These are phyloP conservation scores for Turnera subulata DNA, from an alignment of 345 rosid genomes.

Conservation along the genomic window DNA sequence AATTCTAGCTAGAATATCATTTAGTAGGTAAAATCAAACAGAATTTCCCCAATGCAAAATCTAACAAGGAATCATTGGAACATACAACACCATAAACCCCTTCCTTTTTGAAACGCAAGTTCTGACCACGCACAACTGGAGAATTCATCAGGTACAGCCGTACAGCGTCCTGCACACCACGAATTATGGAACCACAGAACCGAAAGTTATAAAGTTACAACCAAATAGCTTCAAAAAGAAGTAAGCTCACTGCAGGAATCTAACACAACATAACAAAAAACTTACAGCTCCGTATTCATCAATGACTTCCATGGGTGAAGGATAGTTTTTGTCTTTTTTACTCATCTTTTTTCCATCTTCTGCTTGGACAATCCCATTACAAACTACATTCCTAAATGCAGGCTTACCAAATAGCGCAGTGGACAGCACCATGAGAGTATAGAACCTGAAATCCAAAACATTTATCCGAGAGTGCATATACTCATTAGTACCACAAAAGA, in stretches of 20 bases:
- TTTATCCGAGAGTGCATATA: constrained; percentile 3
- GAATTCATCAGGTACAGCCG: constrained; percentile 91
- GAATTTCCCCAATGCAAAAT: constrained; percentile 12
- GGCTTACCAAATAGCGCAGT: constrained; percentile 96
- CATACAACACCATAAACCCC: constrained; percentile 96
- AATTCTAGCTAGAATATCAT: too few species aligned
- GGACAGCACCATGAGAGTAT: constrained; percentile 97
- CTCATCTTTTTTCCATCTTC: constrained; percentile 99
- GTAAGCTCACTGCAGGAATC: background rate
- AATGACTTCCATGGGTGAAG: constrained; percentile 85
- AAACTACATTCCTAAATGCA: constrained; percentile 85
- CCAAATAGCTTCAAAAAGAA: background rate
- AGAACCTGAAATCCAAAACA: constrained; percentile 59
- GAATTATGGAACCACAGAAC: too few species aligned
- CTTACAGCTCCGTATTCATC: constrained; percentile 96
- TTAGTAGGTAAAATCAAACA: constrained; percentile 4
- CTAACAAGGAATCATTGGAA: constrained; percentile 15
- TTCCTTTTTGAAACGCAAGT: constrained; percentile 86
- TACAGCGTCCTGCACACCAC: constrained; percentile 75
- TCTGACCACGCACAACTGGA: constrained; percentile 97
- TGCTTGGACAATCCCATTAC: constrained; percentile 97
- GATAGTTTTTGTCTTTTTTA: constrained; percentile 84
- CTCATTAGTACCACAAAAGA: too few species aligned
- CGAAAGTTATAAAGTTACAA: constrained; percentile 3
- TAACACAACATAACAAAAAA: background rate